Evolutionary conservation across 257 asterid species (phyloP), one percentile per base, ranked within the genome.

Genomic region (Fraxinus quadrangulata): DNA sequence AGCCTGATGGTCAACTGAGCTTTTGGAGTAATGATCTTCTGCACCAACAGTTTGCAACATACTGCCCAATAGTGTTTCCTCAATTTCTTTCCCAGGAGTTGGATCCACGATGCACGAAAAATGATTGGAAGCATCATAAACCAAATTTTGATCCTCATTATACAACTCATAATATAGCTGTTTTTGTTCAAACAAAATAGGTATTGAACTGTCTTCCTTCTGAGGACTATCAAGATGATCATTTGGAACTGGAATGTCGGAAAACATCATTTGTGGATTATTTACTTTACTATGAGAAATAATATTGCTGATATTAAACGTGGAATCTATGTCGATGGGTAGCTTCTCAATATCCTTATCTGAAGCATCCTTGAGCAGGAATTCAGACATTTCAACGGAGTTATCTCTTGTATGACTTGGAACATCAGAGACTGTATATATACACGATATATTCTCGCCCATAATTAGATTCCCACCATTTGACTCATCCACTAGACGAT

Each of bases 351-450:
- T 81, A 68, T 74, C 86, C 11, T 51, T 70, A 68, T 81, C 77
- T 67, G 45, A 77, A 54, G 67, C 83, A 76, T 74, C 83, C 63
- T 70, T 78, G 63, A 74, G 81, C 79, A 79, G 80, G 75, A 77
- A 70, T 83, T 78, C 72, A 67, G 88, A 78, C 71, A 72, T 28
- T 36, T 75, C 76, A 71, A 72, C 42, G 36, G 82, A 77, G 70
- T 79, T 79, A 79, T 87, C 79, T 23, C 74, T 31, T 45, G 77
- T 65, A 72, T 65, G 81, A 73, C 45, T 26, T 63, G 74, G 70
- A 84, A 65, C 49, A 70, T 85, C 82, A 77, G 88, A 67, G 31
- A 49, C 70, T 70, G 72, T 45, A 72, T 87, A 76, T 26, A 67
- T 9, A 71, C 30, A n/a, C 51, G 78, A 77, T 73, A 80, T 30